phyloP scores from a whole-genome alignment of 305 asterid species.

The Euphrasia arctica region DNA sequence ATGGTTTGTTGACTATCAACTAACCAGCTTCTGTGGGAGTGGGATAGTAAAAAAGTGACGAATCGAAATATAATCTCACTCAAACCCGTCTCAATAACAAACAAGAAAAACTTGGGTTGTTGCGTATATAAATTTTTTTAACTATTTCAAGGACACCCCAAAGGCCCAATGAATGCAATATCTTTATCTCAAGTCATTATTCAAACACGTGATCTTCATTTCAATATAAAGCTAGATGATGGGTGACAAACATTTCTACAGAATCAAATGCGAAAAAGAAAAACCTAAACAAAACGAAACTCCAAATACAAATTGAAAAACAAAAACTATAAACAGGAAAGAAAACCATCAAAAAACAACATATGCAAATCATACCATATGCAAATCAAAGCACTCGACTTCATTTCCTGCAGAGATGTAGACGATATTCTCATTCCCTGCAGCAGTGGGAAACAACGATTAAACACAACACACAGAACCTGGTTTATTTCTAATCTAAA shows the following conservation, averaged over 20 bases:
- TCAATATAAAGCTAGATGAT: not conserved
- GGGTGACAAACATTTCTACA: not conserved
- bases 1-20: not conserved
- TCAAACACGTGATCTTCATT: not conserved
- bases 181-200: not conserved
- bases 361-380: conserved; percentile 46
- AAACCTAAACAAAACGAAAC: not conserved
- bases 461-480: not conserved
- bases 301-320: not conserved
- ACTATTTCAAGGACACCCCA: not conserved
- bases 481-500: not conserved
- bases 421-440: conserved; percentile 82
- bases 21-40: not conserved
- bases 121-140: not conserved
- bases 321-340: not conserved
- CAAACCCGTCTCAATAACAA: not conserved
- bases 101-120: not conserved
- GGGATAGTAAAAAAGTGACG: not conserved
- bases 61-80: not conserved
- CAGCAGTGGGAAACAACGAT: conserved; percentile 31
- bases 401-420: conserved; percentile 67
- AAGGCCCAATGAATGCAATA: not conserved
- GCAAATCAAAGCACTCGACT: conserved; percentile 71
- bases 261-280: not conserved
- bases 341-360: conserved; percentile 11